These are phyloP conservation scores for Paramecium biaurelia DNA, from an alignment of 73 alveolate species.

Conservation along the genomic window DNA sequence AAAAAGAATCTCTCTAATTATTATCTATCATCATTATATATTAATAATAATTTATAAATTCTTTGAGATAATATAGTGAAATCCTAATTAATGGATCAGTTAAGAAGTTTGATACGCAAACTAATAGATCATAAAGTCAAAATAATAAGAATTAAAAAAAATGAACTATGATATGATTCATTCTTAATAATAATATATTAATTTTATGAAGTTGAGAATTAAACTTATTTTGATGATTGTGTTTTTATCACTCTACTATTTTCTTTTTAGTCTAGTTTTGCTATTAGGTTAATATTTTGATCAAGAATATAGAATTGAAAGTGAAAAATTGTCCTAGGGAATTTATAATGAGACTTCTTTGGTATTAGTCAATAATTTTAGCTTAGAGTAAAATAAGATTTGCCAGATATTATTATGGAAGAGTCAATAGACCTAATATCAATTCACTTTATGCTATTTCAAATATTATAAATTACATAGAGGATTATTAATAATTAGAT, in stretches of 20 bases:
- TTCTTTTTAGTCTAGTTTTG: neutral
- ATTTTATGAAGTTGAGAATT: neutral
- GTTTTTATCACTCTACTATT: neutral
- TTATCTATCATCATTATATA: too few species aligned
- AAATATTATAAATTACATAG: neutral
- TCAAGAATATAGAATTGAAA: neutral
- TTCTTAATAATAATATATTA: neutral
- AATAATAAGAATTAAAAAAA: neutral
- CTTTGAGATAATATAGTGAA: neutral
- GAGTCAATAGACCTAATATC: neutral
- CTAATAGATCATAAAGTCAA: too few species aligned
- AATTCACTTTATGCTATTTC: neutral
- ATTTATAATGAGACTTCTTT: neutral
- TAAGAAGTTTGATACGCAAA: too few species aligned
- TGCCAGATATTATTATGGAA: neutral
- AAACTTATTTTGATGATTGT: neutral
- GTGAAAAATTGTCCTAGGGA: neutral
- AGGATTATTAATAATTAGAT: neutral
- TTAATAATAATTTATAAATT: neutral
- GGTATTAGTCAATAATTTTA: neutral
- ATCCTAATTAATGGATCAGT: neutral
- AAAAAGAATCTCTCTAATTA: neutral
- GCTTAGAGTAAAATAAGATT: constrained; percentile 1
- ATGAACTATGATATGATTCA: neutral
- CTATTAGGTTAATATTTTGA: neutral